These are phyloP conservation scores for Gonium pectorale DNA, from an alignment of 139 green algal genomes.

Conservation along the genomic window DNA sequence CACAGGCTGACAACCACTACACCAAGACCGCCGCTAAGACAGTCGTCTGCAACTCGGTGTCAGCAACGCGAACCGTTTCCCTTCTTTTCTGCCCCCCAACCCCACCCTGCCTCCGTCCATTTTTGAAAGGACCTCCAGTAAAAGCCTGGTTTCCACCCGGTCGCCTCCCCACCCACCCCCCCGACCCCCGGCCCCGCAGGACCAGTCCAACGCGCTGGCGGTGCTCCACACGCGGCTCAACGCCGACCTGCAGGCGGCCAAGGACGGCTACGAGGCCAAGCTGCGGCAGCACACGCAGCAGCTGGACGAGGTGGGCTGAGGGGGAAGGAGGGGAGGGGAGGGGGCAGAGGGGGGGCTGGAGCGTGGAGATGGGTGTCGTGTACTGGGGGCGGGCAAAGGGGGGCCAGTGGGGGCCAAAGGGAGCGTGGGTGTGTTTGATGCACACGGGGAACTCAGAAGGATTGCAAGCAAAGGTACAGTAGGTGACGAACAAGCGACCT, in stretches of 20 bases:
- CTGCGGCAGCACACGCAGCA: conserved; percentile 7
- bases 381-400: too few species aligned
- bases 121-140: background rate
- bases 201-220: conserved; percentile 20
- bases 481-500: too few species aligned
- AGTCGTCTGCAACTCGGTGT: too few species aligned
- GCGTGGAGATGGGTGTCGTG: too few species aligned
- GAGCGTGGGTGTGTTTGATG: too few species aligned
- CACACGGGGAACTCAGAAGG: too few species aligned
- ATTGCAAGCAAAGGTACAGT: too few species aligned
- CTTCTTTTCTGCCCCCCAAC: background rate
- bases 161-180: background rate
- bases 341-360: background rate
- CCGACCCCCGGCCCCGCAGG: background rate
- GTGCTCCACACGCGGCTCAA: conserved; percentile 37
- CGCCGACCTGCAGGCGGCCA: conserved; percentile 7
- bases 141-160: too few species aligned
- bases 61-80: too few species aligned
- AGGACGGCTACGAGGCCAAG: background rate
- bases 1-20: too few species aligned
- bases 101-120: background rate
- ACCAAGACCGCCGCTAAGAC: too few species aligned
- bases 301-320: background rate
- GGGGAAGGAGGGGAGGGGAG: background rate
- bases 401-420: too few species aligned